phyloP scores from a whole-genome alignment of 1,284 basidiomycete genomes.

The Boletus hoseneyae region DNA sequence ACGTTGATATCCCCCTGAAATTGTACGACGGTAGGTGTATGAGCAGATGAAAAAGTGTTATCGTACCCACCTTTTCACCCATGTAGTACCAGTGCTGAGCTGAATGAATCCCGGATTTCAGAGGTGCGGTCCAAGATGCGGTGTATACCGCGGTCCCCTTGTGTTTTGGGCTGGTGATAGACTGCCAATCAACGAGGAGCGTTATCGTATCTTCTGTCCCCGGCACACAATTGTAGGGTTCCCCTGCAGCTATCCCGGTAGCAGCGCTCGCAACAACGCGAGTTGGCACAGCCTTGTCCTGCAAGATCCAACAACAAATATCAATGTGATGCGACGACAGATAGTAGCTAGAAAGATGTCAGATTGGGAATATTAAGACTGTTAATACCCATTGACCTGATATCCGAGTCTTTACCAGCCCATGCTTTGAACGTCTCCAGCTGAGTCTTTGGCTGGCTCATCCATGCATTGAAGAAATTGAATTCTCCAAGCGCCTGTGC shows the following conservation, averaged over 20 bases:
- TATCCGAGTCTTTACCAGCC: slow-evolving; percentile 92
- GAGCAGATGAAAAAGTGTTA: not conserved
- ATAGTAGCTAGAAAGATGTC: slow-evolving; percentile 65
- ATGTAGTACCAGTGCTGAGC: slow-evolving; percentile 95
- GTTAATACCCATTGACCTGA: slow-evolving; percentile 48
- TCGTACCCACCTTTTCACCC: slow-evolving; percentile 69
- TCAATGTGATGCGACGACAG: slow-evolving; percentile 93
- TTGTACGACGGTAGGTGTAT: slow-evolving; percentile 1
- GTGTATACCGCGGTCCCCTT: slow-evolving; percentile 85
- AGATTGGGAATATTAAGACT: not conserved
- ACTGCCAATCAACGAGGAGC: slow-evolving; percentile 90
- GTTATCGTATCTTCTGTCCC: slow-evolving; percentile 94
- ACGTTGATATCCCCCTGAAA: slow-evolving; percentile 82
- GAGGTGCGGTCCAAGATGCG: slow-evolving; percentile 83
- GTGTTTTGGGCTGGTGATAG: slow-evolving; percentile 64
- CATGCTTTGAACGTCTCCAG: slow-evolving; percentile 91
- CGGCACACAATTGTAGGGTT: slow-evolving; percentile 80
- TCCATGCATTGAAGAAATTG: slow-evolving; percentile 89
- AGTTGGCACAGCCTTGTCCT: slow-evolving; percentile 74
- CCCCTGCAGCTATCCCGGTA: slow-evolving; percentile 83
- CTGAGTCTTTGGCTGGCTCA: slow-evolving; percentile 95
- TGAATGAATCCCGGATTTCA: slow-evolving; percentile 77
- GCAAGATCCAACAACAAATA: slow-evolving; percentile 89
- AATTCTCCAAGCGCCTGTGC: slow-evolving; percentile 82
- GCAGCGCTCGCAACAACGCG: slow-evolving; percentile 87